These are phyloP conservation scores for Kernera saxatilis DNA, from an alignment of 345 rosid genomes.

Conservation along the genomic window DNA sequence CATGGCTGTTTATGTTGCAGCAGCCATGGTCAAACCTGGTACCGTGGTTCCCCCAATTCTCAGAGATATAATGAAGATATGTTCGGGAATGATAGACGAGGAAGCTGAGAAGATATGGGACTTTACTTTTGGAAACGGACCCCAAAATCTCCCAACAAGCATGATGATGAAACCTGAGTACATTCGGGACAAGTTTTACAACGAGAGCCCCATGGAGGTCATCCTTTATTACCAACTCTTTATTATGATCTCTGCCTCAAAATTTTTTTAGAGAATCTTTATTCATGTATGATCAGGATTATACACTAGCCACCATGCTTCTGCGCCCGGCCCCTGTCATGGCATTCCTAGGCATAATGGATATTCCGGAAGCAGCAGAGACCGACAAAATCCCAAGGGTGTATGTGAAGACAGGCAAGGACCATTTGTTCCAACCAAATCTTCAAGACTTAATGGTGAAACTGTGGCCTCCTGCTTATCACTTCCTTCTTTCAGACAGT, in stretches of 20 bases:
- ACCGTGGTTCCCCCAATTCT: not conserved
- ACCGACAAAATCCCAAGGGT: slow-evolving; percentile 32
- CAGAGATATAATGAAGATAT: slow-evolving; percentile 16
- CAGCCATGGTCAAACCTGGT: slow-evolving; percentile 45
- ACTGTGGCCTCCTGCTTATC: slow-evolving; percentile 35
- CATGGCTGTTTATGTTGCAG: slow-evolving; percentile 41
- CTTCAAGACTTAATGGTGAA: slow-evolving; percentile 31
- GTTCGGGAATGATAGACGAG: slow-evolving; percentile 14
- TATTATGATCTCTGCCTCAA: not conserved
- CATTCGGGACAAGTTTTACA: slow-evolving; percentile 23
- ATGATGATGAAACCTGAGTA: slow-evolving; percentile 30
- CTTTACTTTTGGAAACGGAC: slow-evolving; percentile 30
- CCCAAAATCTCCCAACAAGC: slow-evolving; percentile 35
- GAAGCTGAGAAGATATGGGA: slow-evolving; percentile 25
- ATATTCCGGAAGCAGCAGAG: slow-evolving; percentile 21
- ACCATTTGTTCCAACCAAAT: slow-evolving; percentile 8
- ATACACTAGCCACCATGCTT: slow-evolving; percentile 31
- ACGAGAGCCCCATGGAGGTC: slow-evolving; percentile 38
- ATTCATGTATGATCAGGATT: slow-evolving; percentile 20
- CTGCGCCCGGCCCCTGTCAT: slow-evolving; percentile 29
- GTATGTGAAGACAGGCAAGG: slow-evolving; percentile 33
- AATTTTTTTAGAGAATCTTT: not conserved
- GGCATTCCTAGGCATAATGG: slow-evolving; percentile 26
- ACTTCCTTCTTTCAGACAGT: slow-evolving; percentile 25
- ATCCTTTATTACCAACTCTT: not conserved